phyloP scores from a whole-genome alignment of 306 rosid species.

The Arachis hypogaea region DNA sequence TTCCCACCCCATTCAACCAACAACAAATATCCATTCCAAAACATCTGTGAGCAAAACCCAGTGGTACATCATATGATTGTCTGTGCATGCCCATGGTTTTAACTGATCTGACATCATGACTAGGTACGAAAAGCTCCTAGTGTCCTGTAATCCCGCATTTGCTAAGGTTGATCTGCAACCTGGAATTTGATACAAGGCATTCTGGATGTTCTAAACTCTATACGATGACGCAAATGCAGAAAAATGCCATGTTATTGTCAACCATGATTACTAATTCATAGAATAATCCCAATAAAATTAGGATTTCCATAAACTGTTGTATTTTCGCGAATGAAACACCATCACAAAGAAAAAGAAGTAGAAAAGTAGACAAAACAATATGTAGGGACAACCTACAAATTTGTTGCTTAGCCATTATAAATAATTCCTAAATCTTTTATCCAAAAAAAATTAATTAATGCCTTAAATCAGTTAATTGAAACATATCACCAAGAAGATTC shows the following conservation, averaged over 20 bases:
- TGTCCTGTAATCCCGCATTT: constrained; percentile 54
- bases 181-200: constrained; percentile 70
- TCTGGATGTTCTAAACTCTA: constrained; percentile 61
- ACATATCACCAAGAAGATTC: constrained; percentile 17
- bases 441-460: background rate
- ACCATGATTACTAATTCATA: constrained; percentile 22
- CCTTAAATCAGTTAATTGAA: constrained; percentile 22
- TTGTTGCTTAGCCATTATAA: constrained; percentile 2
- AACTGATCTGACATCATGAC: constrained; percentile 50
- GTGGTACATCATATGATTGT: constrained; percentile 41
- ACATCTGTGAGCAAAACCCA: constrained; percentile 37
- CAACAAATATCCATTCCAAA: constrained; percentile 31
- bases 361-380: constrained; percentile 6
- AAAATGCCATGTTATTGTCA: constrained; percentile 42
- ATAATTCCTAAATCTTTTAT: too few species aligned
- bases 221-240: constrained; percentile 43
- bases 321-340: constrained; percentile 26
- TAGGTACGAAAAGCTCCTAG: constrained; percentile 48
- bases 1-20: constrained; percentile 33
- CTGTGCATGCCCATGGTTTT: constrained; percentile 47
- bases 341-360: background rate
- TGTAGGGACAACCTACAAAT: constrained; percentile 18
- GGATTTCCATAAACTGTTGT: constrained; percentile 24
- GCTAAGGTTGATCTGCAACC: constrained; percentile 71
- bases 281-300: constrained; percentile 3